phyloP scores from a whole-genome alignment of 768 basidiomycete species.

The Leccinum subgranulosum region DNA sequence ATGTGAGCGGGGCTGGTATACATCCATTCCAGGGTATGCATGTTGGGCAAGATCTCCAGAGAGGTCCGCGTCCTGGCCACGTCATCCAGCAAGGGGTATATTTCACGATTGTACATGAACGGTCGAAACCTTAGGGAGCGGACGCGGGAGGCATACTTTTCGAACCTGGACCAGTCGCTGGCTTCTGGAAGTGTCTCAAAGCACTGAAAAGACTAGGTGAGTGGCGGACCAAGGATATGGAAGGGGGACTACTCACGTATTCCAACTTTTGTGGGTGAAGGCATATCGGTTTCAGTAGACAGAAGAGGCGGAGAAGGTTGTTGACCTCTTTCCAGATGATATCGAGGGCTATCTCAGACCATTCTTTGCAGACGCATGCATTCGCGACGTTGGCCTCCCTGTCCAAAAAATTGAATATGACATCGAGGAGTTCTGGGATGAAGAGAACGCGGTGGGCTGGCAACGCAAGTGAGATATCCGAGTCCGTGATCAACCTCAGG shows the following conservation, averaged over 20 bases:
- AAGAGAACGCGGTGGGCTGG: constrained; percentile 36
- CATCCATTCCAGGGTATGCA: constrained; percentile 50
- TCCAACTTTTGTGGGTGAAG: constrained; percentile 10
- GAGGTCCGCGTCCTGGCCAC: constrained; percentile 53
- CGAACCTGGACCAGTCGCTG: constrained; percentile 54
- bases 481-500: neutral
- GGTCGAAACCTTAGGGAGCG: constrained; percentile 32
- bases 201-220: constrained; percentile 26
- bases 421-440: constrained; percentile 59
- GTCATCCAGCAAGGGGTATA: constrained; percentile 39
- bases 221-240: neutral
- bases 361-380: constrained; percentile 54
- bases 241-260: constrained; percentile 17
- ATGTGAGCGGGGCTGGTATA: constrained; percentile 22
- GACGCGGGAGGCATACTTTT: constrained; percentile 51
- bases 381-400: constrained; percentile 38
- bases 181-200: constrained; percentile 43
- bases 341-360: constrained; percentile 58
- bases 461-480: neutral
- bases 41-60: constrained; percentile 52
- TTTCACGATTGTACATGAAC: constrained; percentile 14
- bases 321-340: constrained; percentile 55
- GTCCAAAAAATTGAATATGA: constrained; percentile 51
- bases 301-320: constrained; percentile 44
- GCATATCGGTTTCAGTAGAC: constrained; percentile 45